Percentiles rank a stretch among this genome's conserved stretches.
These are phyloP conservation scores for Exophiala sideris DNA, from an alignment of 2,329 filamentous ascomycete species.

Conservation along the genomic window DNA sequence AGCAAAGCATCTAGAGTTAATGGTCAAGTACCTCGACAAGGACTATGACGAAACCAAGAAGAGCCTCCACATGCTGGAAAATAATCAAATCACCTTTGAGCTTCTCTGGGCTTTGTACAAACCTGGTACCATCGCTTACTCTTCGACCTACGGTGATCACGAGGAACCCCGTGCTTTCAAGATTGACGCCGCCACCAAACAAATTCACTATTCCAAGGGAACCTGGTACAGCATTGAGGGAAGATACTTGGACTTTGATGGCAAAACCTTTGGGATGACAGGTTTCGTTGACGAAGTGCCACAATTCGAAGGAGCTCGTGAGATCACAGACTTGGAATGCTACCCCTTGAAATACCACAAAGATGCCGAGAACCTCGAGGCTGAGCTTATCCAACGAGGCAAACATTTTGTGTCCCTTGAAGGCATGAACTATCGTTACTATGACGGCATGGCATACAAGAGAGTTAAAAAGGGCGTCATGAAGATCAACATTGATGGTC, in stretches of 20 bases:
- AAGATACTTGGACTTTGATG: constrained; percentile 79
- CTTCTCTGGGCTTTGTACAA: constrained; percentile 87
- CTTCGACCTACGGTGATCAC: constrained; percentile 69
- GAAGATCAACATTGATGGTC: constrained; percentile 81
- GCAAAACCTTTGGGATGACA: constrained; percentile 77
- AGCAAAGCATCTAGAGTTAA: constrained; percentile 59
- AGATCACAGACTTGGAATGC: constrained; percentile 72
- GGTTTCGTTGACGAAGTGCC: constrained; percentile 66
- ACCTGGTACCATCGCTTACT: constrained; percentile 75
- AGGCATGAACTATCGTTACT: constrained; percentile 73
- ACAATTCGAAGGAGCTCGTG: constrained; percentile 74
- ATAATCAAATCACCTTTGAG: constrained; percentile 64
- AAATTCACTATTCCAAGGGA: constrained; percentile 65
- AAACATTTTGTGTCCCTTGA: constrained; percentile 79
- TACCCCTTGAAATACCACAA: constrained; percentile 81
- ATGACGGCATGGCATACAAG: constrained; percentile 79
- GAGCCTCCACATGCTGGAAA: constrained; percentile 74
- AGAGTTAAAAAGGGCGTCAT: constrained; percentile 73
- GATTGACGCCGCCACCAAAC: constrained; percentile 71
- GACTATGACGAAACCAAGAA: constrained; percentile 78
- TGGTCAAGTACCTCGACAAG: constrained; percentile 73
- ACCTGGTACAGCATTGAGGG: constrained; percentile 74
- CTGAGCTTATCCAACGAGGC: constrained; percentile 71
- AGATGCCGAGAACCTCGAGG: constrained; percentile 61
- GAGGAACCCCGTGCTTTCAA: constrained; percentile 81